Percentiles rank a stretch among this genome's conserved stretches.
These are phyloP conservation scores for Hypholoma sublateritium DNA, from an alignment of 768 basidiomycete species.

Conservation along the genomic window DNA sequence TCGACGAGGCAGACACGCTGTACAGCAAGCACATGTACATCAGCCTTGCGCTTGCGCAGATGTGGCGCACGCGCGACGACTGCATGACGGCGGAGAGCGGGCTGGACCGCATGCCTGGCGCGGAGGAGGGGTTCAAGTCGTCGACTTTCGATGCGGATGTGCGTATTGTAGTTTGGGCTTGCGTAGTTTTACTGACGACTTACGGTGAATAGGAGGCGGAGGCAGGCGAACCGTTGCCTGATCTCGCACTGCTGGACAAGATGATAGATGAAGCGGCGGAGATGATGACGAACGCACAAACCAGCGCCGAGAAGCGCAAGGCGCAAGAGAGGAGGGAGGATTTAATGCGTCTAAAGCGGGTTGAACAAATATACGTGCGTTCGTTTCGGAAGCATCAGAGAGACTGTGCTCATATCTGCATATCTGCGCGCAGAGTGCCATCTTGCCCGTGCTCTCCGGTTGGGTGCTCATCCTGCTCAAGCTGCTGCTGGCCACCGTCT, in stretches of 20 bases:
- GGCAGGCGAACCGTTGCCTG: slow-evolving; percentile 63
- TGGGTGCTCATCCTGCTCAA: slow-evolving; percentile 95
- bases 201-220: slow-evolving; percentile 50
- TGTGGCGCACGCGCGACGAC: slow-evolving; percentile 95
- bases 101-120: slow-evolving; percentile 74
- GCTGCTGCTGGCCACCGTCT: slow-evolving; percentile 88
- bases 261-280: slow-evolving; percentile 68
- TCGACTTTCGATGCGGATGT: slow-evolving; percentile 47
- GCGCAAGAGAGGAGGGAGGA: slow-evolving; percentile 74
- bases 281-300: slow-evolving; percentile 50
- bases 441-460: slow-evolving; percentile 80
- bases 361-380: slow-evolving; percentile 92
- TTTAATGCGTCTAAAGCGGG: slow-evolving; percentile 81
- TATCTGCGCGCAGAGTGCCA: slow-evolving; percentile 57
- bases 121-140: slow-evolving; percentile 55
- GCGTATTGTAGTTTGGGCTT: slow-evolving; percentile 11
- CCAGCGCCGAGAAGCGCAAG: slow-evolving; percentile 53
- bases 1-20: slow-evolving; percentile 92
- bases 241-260: slow-evolving; percentile 69
- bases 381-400: background rate
- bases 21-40: slow-evolving; percentile 91
- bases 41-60: slow-evolving; percentile 84
- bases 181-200: slow-evolving; percentile 1
- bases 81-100: slow-evolving; percentile 95
- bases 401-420: background rate